phyloP scores from a whole-genome alignment of 495 filamentous ascomycete species.

The Antarctomyces pellizariae region DNA sequence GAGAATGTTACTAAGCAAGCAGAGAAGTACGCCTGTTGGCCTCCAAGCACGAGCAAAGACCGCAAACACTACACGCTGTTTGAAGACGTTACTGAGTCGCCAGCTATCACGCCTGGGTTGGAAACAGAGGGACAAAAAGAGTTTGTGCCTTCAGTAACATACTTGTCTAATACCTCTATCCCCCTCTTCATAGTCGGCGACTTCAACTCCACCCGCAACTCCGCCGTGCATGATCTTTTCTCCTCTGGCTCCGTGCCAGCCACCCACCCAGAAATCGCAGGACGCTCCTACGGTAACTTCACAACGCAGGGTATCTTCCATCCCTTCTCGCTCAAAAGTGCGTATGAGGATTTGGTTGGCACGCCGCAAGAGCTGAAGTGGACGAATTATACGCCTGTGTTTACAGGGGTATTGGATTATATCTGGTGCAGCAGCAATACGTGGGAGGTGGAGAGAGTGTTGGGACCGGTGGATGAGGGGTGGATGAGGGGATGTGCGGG shows the following conservation, averaged over 20 bases:
- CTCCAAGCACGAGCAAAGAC: constrained; percentile 52
- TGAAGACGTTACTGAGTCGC: constrained; percentile 20
- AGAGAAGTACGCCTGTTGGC: constrained; percentile 55
- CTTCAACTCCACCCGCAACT: constrained; percentile 73
- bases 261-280: constrained; percentile 52
- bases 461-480: constrained; percentile 75
- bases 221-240: constrained; percentile 77
- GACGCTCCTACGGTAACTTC: constrained; percentile 60
- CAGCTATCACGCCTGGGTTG: too few species aligned
- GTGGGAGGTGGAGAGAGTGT: constrained; percentile 62
- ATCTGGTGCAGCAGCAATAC: constrained; percentile 91
- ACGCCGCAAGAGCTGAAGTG: constrained; percentile 63
- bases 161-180: constrained; percentile 57
- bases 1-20: constrained; percentile 67
- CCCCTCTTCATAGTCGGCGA: constrained; percentile 84
- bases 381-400: constrained; percentile 88
- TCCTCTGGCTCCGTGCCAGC: constrained; percentile 46
- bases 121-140: constrained; percentile 38
- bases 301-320: constrained; percentile 78
- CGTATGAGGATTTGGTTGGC: constrained; percentile 42
- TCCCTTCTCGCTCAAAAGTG: constrained; percentile 79
- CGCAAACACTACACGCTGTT: constrained; percentile 46
- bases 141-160: constrained; percentile 46
- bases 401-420: constrained; percentile 82
- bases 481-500: constrained; percentile 81